phyloP scores from a whole-genome alignment of 2,329 filamentous ascomycete genomes.

The Triangularia setosa region DNA sequence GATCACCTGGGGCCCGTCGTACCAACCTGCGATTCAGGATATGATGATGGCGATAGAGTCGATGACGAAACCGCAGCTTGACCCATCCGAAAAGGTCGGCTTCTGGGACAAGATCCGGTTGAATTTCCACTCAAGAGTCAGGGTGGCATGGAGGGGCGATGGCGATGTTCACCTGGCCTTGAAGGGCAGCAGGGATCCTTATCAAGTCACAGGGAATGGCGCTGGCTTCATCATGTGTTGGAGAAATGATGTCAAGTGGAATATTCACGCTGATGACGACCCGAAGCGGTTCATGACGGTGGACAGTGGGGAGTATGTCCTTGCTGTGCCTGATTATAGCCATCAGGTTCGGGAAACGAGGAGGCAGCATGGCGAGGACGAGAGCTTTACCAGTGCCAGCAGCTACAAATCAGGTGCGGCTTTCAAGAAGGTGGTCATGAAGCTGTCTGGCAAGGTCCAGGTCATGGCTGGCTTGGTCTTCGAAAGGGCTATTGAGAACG shows the following conservation, averaged over 20 bases:
- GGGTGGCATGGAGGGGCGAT: conserved; percentile 88
- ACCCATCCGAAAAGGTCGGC: conserved; percentile 87
- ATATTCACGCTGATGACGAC: conserved; percentile 78
- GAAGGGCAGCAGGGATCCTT: conserved; percentile 89
- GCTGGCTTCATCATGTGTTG: conserved; percentile 98
- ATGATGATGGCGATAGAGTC: conserved; percentile 99
- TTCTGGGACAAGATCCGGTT: conserved; percentile 99
- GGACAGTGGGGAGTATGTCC: conserved; percentile 89
- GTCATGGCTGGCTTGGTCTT: conserved; percentile 92
- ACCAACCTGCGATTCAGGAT: conserved; percentile 96
- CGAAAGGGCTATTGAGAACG: conserved; percentile 72
- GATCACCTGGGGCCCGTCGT: conserved; percentile 96
- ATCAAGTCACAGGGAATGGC: conserved; percentile 85
- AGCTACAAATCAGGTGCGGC: conserved; percentile 69
- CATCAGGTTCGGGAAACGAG: conserved; percentile 71
- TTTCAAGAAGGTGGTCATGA: conserved; percentile 99
- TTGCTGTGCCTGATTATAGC: conserved; percentile 91
- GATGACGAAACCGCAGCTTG: conserved; percentile 92
- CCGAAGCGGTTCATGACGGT: conserved; percentile 93
- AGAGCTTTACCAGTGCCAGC: conserved; percentile 59
- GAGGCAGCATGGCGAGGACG: conserved; percentile 48
- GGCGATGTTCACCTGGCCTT: conserved; percentile 91
- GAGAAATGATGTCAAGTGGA: conserved; percentile 89
- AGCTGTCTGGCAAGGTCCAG: conserved; percentile 91
- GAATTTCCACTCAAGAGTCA: conserved; percentile 87